A percentile compares a stretch with the other conserved stretches of the same genome.
Conservation (phyloP, 179 eudicot genomes). For the Silene vulgaris region DNA sequence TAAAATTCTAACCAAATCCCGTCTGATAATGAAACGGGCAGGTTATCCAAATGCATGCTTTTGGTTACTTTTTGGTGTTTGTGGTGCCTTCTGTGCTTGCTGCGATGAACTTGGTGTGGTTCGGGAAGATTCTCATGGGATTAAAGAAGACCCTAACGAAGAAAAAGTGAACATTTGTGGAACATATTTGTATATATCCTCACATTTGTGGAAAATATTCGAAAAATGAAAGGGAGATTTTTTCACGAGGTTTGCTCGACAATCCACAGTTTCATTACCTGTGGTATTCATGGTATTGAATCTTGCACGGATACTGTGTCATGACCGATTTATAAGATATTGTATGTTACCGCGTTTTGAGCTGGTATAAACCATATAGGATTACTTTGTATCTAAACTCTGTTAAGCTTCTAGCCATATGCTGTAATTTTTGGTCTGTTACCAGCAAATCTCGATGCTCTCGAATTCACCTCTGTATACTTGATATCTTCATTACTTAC, state of each 20-base stretch:
- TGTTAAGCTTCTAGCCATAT: no score
- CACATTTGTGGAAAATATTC: not conserved
- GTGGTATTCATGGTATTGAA: no score
- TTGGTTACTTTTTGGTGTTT: conserved; percentile 72
- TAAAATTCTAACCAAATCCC: not conserved
- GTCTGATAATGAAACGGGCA: conserved; percentile 27
- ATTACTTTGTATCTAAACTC: no score
- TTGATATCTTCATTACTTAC: no score
- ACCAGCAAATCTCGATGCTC: no score
- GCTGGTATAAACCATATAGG: no score
- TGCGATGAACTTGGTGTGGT: conserved; percentile 89
- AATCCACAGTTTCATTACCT: not conserved
- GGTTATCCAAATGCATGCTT: conserved; percentile 72
- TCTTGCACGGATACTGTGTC: no score
- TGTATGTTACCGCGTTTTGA: no score
- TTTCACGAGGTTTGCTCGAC: not conserved
- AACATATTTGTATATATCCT: not conserved
- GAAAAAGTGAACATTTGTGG: conserved; percentile 29
- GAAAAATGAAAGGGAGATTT: not conserved
- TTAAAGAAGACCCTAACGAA: conserved; percentile 65
- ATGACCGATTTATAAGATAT: no score
- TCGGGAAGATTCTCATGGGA: conserved; percentile 87
- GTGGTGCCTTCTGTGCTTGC: conserved; percentile 66
- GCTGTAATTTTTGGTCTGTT: no score
- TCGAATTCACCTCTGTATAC: no score